phyloP scores from a whole-genome alignment of 129 eudicot species.

The Mikania micrantha region DNA sequence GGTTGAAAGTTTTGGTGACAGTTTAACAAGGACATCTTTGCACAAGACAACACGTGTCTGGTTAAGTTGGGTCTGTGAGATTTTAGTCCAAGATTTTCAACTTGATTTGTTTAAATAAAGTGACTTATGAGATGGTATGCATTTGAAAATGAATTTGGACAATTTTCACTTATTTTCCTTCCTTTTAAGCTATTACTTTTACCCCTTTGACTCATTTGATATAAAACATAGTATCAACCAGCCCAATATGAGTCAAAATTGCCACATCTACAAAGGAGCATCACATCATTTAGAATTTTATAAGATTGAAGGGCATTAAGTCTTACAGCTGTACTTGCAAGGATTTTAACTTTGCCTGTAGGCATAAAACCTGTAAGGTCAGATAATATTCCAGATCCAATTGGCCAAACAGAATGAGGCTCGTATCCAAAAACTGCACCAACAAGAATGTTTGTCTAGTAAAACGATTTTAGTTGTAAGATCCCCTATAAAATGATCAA shows the following conservation, averaged over 20 bases:
- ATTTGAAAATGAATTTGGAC: neutral
- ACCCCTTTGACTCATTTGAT: neutral
- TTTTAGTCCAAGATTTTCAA: neutral
- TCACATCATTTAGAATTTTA: neutral
- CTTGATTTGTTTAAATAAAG: neutral
- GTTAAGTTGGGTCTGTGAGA: no score
- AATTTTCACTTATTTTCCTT: neutral
- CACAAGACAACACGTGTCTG: no score
- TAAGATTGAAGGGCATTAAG: constrained; percentile 14
- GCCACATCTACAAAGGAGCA: neutral
- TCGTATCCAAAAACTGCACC: constrained; percentile 83
- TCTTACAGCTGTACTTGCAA: constrained; percentile 89
- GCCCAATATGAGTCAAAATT: neutral
- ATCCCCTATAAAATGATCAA: neutral
- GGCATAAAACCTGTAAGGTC: constrained; percentile 82
- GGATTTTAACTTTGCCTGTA: constrained; percentile 60
- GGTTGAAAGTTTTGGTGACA: neutral
- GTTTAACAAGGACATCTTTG: neutral
- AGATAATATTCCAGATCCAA: constrained; percentile 63
- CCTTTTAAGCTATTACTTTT: neutral
- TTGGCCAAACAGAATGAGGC: constrained; percentile 97
- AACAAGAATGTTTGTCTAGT: neutral
- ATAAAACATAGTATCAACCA: neutral
- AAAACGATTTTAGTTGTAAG: no score
- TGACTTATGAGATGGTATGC: neutral